A percentile compares a stretch with the other conserved stretches of the same genome.
These are phyloP conservation scores for Zygotorulaspora sp. DNA, from an alignment of 805 yeast species.

Conservation along the genomic window DNA sequence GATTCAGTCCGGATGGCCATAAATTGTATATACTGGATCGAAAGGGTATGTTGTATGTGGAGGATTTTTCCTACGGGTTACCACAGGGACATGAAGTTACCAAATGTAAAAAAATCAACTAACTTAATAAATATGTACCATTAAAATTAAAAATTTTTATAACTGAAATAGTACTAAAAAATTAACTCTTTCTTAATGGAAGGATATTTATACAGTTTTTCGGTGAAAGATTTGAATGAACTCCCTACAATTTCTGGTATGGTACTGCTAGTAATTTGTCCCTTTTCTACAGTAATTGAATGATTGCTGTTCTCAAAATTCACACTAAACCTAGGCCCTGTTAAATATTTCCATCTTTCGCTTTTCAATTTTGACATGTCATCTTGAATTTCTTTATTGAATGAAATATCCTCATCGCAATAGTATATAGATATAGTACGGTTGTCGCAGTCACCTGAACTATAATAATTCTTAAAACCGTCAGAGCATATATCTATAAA, in stretches of 20 bases:
- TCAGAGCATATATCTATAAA: conserved; percentile 29
- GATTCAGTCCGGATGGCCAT: conserved; percentile 78
- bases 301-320: conserved; percentile 36
- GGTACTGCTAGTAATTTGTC: conserved; percentile 29
- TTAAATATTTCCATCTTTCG: conserved; percentile 75
- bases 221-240: conserved; percentile 18
- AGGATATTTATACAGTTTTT: conserved; percentile 1
- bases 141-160: too few species aligned
- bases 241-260: conserved; percentile 14
- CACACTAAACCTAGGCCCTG: conserved; percentile 70
- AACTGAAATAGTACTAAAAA: too few species aligned
- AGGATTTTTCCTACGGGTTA: conserved; percentile 83
- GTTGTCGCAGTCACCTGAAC: conserved; percentile 10
- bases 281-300: conserved; percentile 49
- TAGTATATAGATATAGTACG: conserved; percentile 29
- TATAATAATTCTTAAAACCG: conserved; percentile 23
- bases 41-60: conserved; percentile 71
- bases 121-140: too few species aligned
- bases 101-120: conserved; percentile 55
- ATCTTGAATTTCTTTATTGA: conserved; percentile 39
- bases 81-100: conserved; percentile 67
- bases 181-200: too few species aligned
- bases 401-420: conserved; percentile 30
- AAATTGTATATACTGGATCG: conserved; percentile 72
- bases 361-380: conserved; percentile 42